A percentile compares a stretch with the other conserved stretches of the same genome.
Evolutionary conservation across 768 basidiomycete genomes (phyloP).

Genomic region (Gloeophyllum trabeum): DNA sequence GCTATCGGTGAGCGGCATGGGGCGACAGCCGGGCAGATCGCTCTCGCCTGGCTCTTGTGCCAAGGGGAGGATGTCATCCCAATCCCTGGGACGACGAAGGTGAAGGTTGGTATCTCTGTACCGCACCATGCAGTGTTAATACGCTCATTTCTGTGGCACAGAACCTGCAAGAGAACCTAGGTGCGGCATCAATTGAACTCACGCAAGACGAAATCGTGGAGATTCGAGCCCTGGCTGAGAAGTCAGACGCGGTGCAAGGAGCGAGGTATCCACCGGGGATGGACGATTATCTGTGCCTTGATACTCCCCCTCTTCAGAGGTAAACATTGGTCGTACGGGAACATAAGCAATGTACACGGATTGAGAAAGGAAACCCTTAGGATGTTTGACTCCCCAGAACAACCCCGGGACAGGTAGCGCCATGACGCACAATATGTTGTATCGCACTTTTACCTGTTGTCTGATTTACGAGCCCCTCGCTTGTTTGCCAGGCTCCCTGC

Average conservation of each 20-base stretch:
- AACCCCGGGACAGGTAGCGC: too few relatives aligned
- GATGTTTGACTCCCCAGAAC: too few relatives aligned
- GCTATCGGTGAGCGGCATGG: constrained; percentile 10
- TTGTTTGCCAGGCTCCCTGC: too few relatives aligned
- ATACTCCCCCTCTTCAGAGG: too few relatives aligned
- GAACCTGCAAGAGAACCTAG: constrained; percentile 24
- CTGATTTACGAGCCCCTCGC: too few relatives aligned
- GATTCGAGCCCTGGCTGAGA: constrained; percentile 17
- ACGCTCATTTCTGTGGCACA: constrained; percentile 4
- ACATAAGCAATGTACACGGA: too few relatives aligned
- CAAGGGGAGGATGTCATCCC: constrained; percentile 19
- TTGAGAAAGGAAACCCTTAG: too few relatives aligned
- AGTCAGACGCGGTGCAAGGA: constrained; percentile 15
- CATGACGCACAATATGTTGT: too few relatives aligned
- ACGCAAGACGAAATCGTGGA: constrained; percentile 15
- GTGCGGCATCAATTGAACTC: constrained; percentile 14
- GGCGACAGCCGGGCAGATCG: constrained; percentile 21
- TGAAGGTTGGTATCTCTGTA: constrained; percentile 11
- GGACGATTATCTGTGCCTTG: constrained; percentile 16
- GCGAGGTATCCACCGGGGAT: constrained; percentile 22
- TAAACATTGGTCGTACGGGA: too few relatives aligned
- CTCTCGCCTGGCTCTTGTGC: constrained; percentile 18
- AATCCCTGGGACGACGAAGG: constrained; percentile 12
- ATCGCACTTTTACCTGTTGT: too few relatives aligned
- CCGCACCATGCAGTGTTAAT: not conserved